phyloP scores from a whole-genome alignment of 257 asterid species.

The Forsythia viridissima region DNA sequence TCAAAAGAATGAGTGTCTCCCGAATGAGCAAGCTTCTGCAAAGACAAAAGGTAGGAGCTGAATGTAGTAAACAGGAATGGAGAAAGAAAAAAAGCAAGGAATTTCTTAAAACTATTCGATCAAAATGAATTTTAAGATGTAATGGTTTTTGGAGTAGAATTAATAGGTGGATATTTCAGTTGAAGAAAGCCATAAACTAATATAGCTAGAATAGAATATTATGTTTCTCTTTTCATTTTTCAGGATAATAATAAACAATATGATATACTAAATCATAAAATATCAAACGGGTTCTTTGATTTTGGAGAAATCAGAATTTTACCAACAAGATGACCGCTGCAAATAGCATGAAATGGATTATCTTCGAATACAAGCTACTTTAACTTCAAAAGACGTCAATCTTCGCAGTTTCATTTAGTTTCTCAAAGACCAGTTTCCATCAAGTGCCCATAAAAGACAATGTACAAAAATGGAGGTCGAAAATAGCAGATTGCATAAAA shows the following conservation, averaged over 20 bases:
- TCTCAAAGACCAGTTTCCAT: not conserved
- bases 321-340: no score
- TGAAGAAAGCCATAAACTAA: no score
- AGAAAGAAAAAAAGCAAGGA: not conserved
- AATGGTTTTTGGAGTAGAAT: no score
- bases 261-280: no score
- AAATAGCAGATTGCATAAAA: not conserved
- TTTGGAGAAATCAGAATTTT: no score
- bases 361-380: no score
- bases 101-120: not conserved
- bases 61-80: not conserved
- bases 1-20: constrained; percentile 86
- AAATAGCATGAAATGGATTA: no score
- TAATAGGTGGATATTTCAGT: no score
- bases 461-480: not conserved
- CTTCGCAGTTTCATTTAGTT: not conserved
- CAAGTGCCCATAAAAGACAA: not conserved
- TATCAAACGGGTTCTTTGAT: no score
- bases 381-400: not conserved
- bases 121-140: not conserved
- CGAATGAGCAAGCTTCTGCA: constrained; percentile 75
- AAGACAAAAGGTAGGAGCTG: not conserved
- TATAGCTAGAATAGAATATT: no score
- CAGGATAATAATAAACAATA: no score
- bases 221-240: no score